These are phyloP conservation scores for Metschnikowia lachancei DNA, from an alignment of 805 yeast genomes.

Conservation along the genomic window DNA sequence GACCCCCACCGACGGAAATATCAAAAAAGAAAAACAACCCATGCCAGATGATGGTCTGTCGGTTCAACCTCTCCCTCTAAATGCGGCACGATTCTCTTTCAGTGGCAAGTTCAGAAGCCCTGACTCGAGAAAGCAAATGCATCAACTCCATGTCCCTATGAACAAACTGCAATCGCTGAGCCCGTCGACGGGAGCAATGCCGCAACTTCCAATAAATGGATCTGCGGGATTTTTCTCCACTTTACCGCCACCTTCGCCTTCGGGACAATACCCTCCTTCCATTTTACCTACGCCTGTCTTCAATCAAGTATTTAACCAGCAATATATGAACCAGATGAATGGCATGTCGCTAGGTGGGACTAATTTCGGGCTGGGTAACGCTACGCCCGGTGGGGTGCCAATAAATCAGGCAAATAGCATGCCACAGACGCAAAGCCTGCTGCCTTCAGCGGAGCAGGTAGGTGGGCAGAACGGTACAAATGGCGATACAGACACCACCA, in stretches of 20 bases:
- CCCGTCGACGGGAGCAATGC: slow-evolving; percentile 40
- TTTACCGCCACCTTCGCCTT: slow-evolving; percentile 32
- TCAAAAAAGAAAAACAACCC: slow-evolving; percentile 8
- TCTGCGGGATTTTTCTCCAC: slow-evolving; percentile 22
- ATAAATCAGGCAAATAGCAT: background rate
- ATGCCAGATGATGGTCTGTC: slow-evolving; percentile 6
- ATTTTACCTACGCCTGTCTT: slow-evolving; percentile 33
- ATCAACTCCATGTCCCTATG: slow-evolving; percentile 33
- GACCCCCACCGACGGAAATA: slow-evolving; percentile 40
- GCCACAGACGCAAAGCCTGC: slow-evolving; percentile 4
- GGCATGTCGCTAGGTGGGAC: slow-evolving; percentile 4
- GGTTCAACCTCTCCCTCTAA: slow-evolving; percentile 11
- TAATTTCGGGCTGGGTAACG: background rate
- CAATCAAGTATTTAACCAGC: slow-evolving; percentile 34
- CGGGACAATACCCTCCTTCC: slow-evolving; percentile 21
- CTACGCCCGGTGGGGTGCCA: background rate
- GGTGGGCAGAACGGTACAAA: slow-evolving; percentile 2
- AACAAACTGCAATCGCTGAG: slow-evolving; percentile 41
- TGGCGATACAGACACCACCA: slow-evolving; percentile 12
- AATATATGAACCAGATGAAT: slow-evolving; percentile 13
- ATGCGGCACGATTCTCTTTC: slow-evolving; percentile 14
- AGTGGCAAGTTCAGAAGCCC: slow-evolving; percentile 20
- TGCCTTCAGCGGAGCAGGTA: slow-evolving; percentile 3
- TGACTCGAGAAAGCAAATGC: slow-evolving; percentile 13
- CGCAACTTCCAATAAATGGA: slow-evolving; percentile 30